A percentile compares a stretch with the other conserved stretches of the same genome.
These are phyloP conservation scores for Xylaria venustula DNA, from an alignment of 495 filamentous ascomycete genomes.

Conservation along the genomic window DNA sequence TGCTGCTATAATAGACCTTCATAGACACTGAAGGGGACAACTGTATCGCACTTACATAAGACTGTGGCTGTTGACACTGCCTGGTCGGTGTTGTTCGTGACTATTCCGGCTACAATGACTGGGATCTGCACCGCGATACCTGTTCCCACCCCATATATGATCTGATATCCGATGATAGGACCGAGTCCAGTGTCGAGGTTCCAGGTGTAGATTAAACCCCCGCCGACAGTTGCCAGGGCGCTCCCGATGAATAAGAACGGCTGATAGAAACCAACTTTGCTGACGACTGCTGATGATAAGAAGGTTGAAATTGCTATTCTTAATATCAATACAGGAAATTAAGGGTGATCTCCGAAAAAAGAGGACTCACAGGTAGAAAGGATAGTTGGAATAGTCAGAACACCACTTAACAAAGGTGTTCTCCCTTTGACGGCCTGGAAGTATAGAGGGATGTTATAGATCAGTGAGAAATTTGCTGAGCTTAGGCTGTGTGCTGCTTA, in stretches of 20 bases:
- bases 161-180: conserved; percentile 60
- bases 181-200: conserved; percentile 16
- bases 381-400: no score
- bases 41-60: no score
- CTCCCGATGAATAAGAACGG: conserved; percentile 27
- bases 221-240: conserved; percentile 12
- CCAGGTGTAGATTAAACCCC: conserved; percentile 47
- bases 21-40: no score
- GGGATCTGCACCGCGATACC: conserved; percentile 55
- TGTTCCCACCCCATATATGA: conserved; percentile 56
- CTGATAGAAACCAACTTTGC: neutral
- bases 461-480: neutral
- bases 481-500: neutral
- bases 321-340: no score
- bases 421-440: neutral
- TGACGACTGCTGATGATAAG: neutral
- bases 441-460: neutral
- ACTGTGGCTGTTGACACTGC: conserved; percentile 39
- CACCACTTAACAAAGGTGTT: neutral
- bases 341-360: no score
- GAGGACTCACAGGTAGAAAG: no score
- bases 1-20: no score
- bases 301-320: neutral
- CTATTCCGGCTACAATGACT: no score
- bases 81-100: no score